These are phyloP conservation scores for Trichoderma brevicompactum DNA, from an alignment of 2,329 filamentous ascomycete species.

Conservation along the genomic window DNA sequence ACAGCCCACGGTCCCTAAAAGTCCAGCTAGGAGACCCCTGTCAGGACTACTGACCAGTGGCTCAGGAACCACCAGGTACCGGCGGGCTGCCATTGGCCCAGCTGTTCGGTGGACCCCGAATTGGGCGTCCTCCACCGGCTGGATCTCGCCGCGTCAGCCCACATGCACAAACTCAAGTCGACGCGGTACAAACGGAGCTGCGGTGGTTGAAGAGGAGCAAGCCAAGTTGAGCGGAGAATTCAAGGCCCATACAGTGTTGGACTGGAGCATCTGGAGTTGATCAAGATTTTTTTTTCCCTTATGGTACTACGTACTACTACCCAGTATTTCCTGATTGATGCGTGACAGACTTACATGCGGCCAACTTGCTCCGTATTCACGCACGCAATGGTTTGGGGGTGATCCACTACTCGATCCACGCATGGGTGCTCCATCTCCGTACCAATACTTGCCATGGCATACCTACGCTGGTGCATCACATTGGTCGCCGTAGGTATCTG, in stretches of 20 bases:
- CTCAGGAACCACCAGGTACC: constrained; percentile 30
- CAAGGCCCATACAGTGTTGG: too few relatives aligned
- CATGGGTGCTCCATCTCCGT: constrained; percentile 7
- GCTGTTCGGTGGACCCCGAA: not conserved
- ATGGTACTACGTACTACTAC: not conserved
- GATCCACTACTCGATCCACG: constrained; percentile 17
- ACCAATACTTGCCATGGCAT: not conserved
- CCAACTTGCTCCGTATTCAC: not conserved
- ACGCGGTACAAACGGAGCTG: too few relatives aligned
- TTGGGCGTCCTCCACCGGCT: not conserved
- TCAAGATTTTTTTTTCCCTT: not conserved
- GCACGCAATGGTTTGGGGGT: not conserved
- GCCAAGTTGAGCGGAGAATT: too few relatives aligned
- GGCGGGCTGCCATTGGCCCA: constrained; percentile 26
- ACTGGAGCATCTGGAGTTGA: not conserved
- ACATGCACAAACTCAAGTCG: not conserved
- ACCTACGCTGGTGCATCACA: too few relatives aligned
- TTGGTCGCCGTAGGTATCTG: not conserved
- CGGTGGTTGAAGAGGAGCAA: too few relatives aligned
- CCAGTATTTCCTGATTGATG: not conserved
- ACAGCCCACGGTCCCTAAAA: constrained; percentile 8
- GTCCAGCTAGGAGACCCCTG: constrained; percentile 14
- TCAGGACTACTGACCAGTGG: not conserved
- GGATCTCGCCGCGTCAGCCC: constrained; percentile 27
- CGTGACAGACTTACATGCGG: not conserved